Evolutionary conservation across 2,329 filamentous ascomycete genomes (phyloP).

Genomic region (Alternaria panax): DNA sequence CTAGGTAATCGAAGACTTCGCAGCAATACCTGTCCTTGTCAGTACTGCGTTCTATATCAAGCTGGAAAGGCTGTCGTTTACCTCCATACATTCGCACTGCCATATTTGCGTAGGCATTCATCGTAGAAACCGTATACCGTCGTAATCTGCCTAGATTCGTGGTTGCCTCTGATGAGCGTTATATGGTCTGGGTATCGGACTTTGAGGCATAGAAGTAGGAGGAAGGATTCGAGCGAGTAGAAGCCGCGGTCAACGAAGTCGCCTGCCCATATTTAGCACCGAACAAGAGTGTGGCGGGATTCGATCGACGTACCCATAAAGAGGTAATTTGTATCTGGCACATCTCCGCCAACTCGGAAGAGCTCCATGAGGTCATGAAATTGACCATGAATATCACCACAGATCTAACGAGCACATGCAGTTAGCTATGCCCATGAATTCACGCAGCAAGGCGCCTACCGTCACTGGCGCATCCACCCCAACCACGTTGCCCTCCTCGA

Average conservation of each 20-base stretch:
- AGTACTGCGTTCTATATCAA: neutral
- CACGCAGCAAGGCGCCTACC: constrained; percentile 57
- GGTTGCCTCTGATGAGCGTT: constrained; percentile 92
- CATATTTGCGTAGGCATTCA: constrained; percentile 94
- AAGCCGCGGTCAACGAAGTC: constrained; percentile 98
- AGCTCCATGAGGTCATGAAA: constrained; percentile 98
- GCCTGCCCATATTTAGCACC: constrained; percentile 60
- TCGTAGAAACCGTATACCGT: constrained; percentile 99
- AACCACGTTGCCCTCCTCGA: constrained; percentile 97
- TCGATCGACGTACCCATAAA: constrained; percentile 79
- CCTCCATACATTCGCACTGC: constrained; percentile 92
- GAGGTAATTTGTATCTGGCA: constrained; percentile 94
- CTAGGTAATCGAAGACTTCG: constrained; percentile 97
- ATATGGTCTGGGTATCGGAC: constrained; percentile 97
- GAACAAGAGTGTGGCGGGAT: neutral
- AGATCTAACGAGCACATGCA: constrained; percentile 50
- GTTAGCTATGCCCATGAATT: constrained; percentile 8
- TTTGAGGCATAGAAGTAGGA: constrained; percentile 93
- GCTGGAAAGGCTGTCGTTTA: neutral
- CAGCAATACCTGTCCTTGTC: constrained; percentile 71
- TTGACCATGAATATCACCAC: constrained; percentile 95
- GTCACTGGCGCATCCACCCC: constrained; percentile 94
- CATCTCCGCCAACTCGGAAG: constrained; percentile 90
- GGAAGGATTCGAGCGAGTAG: constrained; percentile 96
- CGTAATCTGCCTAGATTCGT: constrained; percentile 96